These are phyloP conservation scores for Boletellus ananiceps DNA, from an alignment of 768 basidiomycete species.

Conservation along the genomic window DNA sequence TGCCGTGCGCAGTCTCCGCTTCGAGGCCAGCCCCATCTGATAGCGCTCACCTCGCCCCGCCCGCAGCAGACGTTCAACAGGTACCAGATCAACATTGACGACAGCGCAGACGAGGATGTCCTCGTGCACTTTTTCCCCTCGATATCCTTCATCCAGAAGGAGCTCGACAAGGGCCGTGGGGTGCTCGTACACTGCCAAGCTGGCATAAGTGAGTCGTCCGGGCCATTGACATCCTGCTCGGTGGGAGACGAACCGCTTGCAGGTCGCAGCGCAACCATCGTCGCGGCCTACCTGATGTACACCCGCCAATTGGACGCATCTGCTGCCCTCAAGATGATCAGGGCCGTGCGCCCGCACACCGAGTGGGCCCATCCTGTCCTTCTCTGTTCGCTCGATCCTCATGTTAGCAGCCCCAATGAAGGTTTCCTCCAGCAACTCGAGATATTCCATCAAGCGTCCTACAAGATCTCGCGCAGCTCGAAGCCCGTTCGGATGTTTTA, in stretches of 20 bases:
- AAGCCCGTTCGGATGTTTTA: conserved; percentile 79
- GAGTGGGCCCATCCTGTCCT: conserved; percentile 48
- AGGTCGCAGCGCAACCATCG: conserved; percentile 84
- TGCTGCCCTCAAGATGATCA: conserved; percentile 66
- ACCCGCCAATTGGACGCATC: conserved; percentile 51
- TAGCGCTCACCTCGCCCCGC: not conserved
- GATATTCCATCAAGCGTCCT: conserved; percentile 70
- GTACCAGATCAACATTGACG: conserved; percentile 75
- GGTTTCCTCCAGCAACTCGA: conserved; percentile 80
- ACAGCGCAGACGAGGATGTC: conserved; percentile 71
- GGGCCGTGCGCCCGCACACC: conserved; percentile 57
- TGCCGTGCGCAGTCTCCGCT: conserved; percentile 42
- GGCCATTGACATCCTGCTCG: not conserved
- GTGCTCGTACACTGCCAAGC: conserved; percentile 91
- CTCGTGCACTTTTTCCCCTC: conserved; percentile 73
- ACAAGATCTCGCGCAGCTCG: conserved; percentile 60
- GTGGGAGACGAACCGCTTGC: conserved; percentile 5
- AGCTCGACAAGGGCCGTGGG: conserved; percentile 68
- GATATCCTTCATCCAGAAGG: conserved; percentile 78
- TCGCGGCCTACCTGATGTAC: conserved; percentile 88
- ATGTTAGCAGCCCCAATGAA: conserved; percentile 66
- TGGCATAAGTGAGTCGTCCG: conserved; percentile 65
- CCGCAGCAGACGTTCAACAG: conserved; percentile 65
- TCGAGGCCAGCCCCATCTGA: not conserved
- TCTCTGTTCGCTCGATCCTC: conserved; percentile 1